Evolutionary conservation across 768 basidiomycete genomes (phyloP), one percentile per base, ranked within the genome.

Genomic region (Dioszegia hungarica): DNA sequence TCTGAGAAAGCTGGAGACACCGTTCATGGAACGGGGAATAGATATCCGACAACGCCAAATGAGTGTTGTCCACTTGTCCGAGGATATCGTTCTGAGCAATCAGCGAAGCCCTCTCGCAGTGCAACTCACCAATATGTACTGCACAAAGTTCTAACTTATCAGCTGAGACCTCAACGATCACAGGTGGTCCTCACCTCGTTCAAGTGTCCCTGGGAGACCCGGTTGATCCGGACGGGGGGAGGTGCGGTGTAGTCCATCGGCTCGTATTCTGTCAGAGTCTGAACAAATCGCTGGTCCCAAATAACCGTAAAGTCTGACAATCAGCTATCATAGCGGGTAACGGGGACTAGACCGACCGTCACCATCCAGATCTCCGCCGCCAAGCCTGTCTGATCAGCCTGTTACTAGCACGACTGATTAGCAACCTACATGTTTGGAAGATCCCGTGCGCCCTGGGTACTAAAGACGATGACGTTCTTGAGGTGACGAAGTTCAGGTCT

Each of bases 381-480:
- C 74, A 0, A 75, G 60, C 68, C 71, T 73, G 14, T 19, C 29
- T n/a, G 38, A 24, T n/a, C 17, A 27, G 12, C 49, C 51, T 63
- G 41, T 44, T 17, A 25, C 20, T 17, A 28, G 10, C 20, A 20
- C 33, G 39, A n/a, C 39, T 8, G 9, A 45, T 25, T 22, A 20
- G 44, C 22, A 43, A 33, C 66, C 57, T 24, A 70, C 74, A 68
- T 69, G 47, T 68, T 73, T 0, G 73, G 69, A 0, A 76, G 50
- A 59, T 70, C 71, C 3, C 73, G 49, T 8, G 40, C 22, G 3
- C 75, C 75, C 44, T 67, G 61, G 6, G 51, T 60, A 46, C 62
- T 71, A 57, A 76, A 74, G 11, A 76, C 75, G 38, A 76, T 67
- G 19, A 76, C 75, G 40, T 76, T 76, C 46, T 71, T 64, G 8